A percentile compares a stretch with the other conserved stretches of the same genome.
Evolutionary conservation across 1,284 basidiomycete species (phyloP).

Genomic region (Tilletia indica): DNA sequence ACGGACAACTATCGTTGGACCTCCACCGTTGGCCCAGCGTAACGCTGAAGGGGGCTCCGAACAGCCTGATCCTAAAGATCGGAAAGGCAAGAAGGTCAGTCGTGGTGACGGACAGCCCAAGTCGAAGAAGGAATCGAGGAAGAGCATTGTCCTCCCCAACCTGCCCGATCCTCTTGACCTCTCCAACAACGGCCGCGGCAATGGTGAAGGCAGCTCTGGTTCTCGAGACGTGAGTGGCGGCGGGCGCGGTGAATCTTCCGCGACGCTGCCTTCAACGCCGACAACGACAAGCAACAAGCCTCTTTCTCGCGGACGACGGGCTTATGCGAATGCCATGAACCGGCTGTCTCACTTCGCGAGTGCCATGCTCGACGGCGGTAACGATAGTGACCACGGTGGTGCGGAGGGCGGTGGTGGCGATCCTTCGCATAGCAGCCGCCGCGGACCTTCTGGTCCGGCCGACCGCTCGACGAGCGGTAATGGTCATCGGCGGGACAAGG

Average conservation of each 20-base stretch:
- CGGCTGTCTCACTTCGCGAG: too few relatives aligned
- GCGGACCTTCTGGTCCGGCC: too few relatives aligned
- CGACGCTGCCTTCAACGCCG: too few relatives aligned
- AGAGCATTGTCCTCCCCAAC: conserved; percentile 5
- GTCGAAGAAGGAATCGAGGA: conserved; percentile 13
- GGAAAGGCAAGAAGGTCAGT: conserved; percentile 19
- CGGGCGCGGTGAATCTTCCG: not conserved
- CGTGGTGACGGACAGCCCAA: not conserved
- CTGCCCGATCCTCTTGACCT: not conserved
- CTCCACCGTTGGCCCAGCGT: conserved; percentile 27
- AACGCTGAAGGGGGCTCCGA: too few relatives aligned
- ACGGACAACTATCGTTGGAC: conserved; percentile 49
- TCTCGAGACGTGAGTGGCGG: not conserved
- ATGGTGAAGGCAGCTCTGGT: not conserved
- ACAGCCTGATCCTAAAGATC: too few relatives aligned
- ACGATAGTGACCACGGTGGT: conserved; percentile 24
- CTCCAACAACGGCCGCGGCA: not conserved
- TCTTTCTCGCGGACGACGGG: not conserved
- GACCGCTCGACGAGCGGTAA: not conserved
- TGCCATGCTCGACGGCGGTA: conserved; percentile 38
- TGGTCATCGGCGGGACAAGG: conserved; percentile 16
- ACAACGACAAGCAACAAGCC: not conserved
- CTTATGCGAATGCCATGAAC: too few relatives aligned
- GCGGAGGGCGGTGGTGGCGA: conserved; percentile 1
- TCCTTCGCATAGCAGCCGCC: too few relatives aligned